Evolutionary conservation across 805 yeast genomes (phyloP), one percentile per base, ranked within the genome.

Genomic region (Candida dendrica): DNA sequence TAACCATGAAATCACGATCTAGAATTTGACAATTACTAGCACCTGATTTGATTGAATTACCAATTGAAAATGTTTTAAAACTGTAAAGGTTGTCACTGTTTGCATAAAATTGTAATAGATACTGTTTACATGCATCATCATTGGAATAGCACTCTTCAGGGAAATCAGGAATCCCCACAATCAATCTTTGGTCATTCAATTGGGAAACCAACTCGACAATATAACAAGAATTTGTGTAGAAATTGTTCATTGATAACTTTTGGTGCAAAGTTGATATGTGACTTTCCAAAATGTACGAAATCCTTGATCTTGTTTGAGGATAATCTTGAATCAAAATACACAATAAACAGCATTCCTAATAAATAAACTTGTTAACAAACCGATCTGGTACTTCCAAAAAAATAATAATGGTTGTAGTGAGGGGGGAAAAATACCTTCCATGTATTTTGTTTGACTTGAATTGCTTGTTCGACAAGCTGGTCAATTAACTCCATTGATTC

Each of bases 251-350:
- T 13, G 6, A 13, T n/a, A 34, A 20, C n/a, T 34, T 34, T n/a
- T 19, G 26, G 20, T 19, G 15, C 13, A 34, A 22, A 19, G 15
- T 20, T 17, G 15, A 10, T 14, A 22, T 7, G 10, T 34, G 27
- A 34, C 20, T 6, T 18, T 13, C 7, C 2, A 34, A 14, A 18
- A 34, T 14, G 13, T 20, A 14, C 6, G 17, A 10, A n/a, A 34
- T 34, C 20, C 17, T 19, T 20, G 37, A 22, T 22, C 18, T 34
- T 19, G 26, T 34, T 22, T 22, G 16, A 6, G 44, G 8, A 34
- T 53, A 56, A 34, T 56, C 57, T 35, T 49, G 52, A n/a, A 52
- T 42, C 37, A 56, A 42, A 10, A 49, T 50, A 31, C 56, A 55
- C 34, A 56, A 38, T 10, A 55, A 34, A 27, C 56, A 55, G 22